A percentile compares a stretch with the other conserved stretches of the same genome.
Conservation (phyloP, 345 rosid species). For the Rubroshorea leprosula region DNA sequence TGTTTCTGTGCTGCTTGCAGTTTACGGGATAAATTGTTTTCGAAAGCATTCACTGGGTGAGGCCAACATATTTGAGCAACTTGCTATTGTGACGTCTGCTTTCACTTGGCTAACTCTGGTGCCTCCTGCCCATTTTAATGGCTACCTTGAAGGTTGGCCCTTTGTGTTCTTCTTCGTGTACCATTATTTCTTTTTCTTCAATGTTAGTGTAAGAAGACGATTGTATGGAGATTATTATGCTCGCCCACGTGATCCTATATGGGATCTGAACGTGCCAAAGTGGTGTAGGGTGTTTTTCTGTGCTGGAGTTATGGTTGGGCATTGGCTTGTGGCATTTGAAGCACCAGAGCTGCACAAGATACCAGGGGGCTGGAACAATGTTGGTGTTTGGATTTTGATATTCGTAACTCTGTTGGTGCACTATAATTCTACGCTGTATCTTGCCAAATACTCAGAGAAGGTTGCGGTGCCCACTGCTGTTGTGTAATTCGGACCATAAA, state of each 20-base stretch:
- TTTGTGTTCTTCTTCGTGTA: slow-evolving; percentile 77
- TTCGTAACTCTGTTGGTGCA: slow-evolving; percentile 58
- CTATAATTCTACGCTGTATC: slow-evolving; percentile 65
- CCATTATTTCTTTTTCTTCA: slow-evolving; percentile 86
- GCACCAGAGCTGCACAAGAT: slow-evolving; percentile 77
- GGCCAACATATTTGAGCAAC: slow-evolving; percentile 70
- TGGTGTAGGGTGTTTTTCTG: slow-evolving; percentile 56
- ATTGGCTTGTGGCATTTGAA: slow-evolving; percentile 88
- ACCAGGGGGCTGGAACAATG: slow-evolving; percentile 65
- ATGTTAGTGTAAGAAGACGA: slow-evolving; percentile 66
- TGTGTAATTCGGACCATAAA: slow-evolving; percentile 81
- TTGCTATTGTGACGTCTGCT: slow-evolving; percentile 59
- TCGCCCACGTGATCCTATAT: slow-evolving; percentile 62
- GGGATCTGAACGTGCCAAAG: slow-evolving; percentile 63
- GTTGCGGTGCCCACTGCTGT: slow-evolving; percentile 77
- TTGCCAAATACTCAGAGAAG: slow-evolving; percentile 85
- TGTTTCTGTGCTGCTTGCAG: slow-evolving; percentile 47
- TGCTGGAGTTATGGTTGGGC: slow-evolving; percentile 55
- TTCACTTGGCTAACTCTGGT: slow-evolving; percentile 85
- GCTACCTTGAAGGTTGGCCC: slow-evolving; percentile 91
- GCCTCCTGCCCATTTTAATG: slow-evolving; percentile 78
- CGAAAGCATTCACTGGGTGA: slow-evolving; percentile 52
- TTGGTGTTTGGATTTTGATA: slow-evolving; percentile 69
- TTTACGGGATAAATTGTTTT: slow-evolving; percentile 56
- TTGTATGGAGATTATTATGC: slow-evolving; percentile 71